A percentile compares a stretch with the other conserved stretches of the same genome.
These are phyloP conservation scores for Zygoascus biomembranicola DNA, from an alignment of 805 yeast species.

Conservation along the genomic window DNA sequence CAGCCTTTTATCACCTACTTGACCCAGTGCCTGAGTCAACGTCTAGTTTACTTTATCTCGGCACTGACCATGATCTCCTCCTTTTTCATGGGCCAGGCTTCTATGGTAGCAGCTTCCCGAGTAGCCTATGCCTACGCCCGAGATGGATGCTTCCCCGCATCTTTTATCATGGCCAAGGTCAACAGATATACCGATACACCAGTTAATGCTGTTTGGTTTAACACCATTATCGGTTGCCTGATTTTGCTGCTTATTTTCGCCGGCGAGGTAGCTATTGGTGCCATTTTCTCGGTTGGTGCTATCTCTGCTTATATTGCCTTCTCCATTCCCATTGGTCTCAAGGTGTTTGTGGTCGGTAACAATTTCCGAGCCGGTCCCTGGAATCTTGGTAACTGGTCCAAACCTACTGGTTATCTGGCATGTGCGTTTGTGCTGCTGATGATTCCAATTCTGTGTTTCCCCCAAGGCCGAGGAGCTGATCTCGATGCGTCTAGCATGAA, in stretches of 20 bases:
- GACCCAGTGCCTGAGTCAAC: constrained; percentile 38
- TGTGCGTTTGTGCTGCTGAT: constrained; percentile 43
- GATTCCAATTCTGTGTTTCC: constrained; percentile 57
- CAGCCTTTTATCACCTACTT: constrained; percentile 54
- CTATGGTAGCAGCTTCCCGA: constrained; percentile 59
- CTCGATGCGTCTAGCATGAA: constrained; percentile 41
- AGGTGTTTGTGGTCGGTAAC: constrained; percentile 45
- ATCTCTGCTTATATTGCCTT: constrained; percentile 61
- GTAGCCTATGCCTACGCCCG: constrained; percentile 61
- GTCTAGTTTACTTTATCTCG: constrained; percentile 37
- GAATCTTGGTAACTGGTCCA: constrained; percentile 47
- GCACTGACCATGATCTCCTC: constrained; percentile 37
- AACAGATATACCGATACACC: constrained; percentile 51
- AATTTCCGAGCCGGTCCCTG: constrained; percentile 59
- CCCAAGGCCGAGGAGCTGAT: constrained; percentile 36
- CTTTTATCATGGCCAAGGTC: constrained; percentile 42
- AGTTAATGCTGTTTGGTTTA: constrained; percentile 50
- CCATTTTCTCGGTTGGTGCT: constrained; percentile 67
- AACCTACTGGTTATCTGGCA: constrained; percentile 42
- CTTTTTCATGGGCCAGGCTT: constrained; percentile 46
- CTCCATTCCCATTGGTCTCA: constrained; percentile 52
- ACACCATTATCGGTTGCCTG: constrained; percentile 46
- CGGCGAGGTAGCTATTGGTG: constrained; percentile 58
- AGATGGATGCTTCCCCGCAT: constrained; percentile 58
- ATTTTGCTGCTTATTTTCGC: constrained; percentile 51